These are phyloP conservation scores for Acacia crassicarpa DNA, from an alignment of 306 rosid genomes.

Conservation along the genomic window DNA sequence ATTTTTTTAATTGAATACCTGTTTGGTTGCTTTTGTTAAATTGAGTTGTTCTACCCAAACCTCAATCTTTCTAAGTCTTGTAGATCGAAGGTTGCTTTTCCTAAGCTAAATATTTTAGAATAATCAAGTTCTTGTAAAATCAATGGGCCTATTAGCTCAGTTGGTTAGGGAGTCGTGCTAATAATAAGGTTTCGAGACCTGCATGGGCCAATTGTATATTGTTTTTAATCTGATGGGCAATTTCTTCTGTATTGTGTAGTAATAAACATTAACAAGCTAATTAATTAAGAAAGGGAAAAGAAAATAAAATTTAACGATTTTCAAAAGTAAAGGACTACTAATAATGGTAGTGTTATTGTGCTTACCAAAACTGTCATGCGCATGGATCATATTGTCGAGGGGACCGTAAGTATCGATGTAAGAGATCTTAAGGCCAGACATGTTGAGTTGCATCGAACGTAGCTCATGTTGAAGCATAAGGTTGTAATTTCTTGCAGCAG, in stretches of 20 bases:
- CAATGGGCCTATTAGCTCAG: neutral
- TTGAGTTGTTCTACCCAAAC: neutral
- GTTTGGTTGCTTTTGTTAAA: neutral
- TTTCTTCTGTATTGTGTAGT: neutral
- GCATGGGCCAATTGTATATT: too few species aligned
- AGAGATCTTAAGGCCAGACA: conserved; percentile 38
- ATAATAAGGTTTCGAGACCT: neutral
- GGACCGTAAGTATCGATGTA: conserved; percentile 62
- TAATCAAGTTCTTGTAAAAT: too few species aligned
- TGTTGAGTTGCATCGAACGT: conserved; percentile 40
- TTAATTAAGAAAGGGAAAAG: neutral
- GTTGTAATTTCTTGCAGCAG: conserved; percentile 57
- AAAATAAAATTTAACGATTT: neutral
- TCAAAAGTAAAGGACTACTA: neutral
- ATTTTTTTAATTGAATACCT: neutral
- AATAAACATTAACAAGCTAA: neutral
- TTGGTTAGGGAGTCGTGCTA: neutral
- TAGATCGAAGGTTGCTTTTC: too few species aligned
- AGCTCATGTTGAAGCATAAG: conserved; percentile 54
- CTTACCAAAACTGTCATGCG: conserved; percentile 38
- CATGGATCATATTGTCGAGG: conserved; percentile 43
- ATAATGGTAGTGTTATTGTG: neutral
- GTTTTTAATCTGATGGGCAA: too few species aligned
- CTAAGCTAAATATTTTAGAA: too few species aligned
- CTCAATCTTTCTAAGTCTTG: too few species aligned